Base-by-base conservation (phyloP, 495 filamentous ascomycete genomes). In the Xylaria castorea region DNA sequence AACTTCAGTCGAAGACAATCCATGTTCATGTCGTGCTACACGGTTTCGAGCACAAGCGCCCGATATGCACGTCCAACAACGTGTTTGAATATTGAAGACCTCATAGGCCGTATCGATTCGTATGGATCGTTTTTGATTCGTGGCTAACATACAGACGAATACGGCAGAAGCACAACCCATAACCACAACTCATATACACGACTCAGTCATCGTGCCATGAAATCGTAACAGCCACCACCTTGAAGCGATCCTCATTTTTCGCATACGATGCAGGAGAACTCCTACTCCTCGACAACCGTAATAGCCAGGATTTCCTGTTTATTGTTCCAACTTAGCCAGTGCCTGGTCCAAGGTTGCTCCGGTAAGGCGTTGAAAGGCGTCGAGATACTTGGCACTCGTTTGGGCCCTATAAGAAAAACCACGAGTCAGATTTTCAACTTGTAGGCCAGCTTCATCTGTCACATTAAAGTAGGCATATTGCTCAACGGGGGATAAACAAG, bases 401-500 rank as follows among this genome's bases (percentile, higher is more conserved):
- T 50, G 66, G 8, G 42, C 30, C 25, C 65, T 68, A 22, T 68
- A 3, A 72, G 5, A 61, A 36, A 36, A 11, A 48, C 1, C 25
- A 40, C 9, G 16, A 22, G 63, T 67, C 51, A 73, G 57, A 27
- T 57, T 38, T n/a, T 16, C 32, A 20, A 25, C 30, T 36, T 22
- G 53, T 30, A 30, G 3, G 8, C 30, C 22, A 44, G 40, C 16
- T 36, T 50, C 14, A 55, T 18, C 0, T 12, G 30, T n/a, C 44
- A 12, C 25, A 44, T 53, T 53, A 46, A n/a, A 48, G 34, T n/a
- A 38, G 14, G 2, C 11, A 34, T 40, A 16, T 22, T 11, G 16
- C 85, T 87, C 6, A 85, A 88, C 69, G 91, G 80, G 77, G 71
- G 84, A 84, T 89, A 83, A 83, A 85, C 92, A 6, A 87, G 88